phyloP scores from a whole-genome alignment of 306 rosid genomes.

The Vigna trinervia region DNA sequence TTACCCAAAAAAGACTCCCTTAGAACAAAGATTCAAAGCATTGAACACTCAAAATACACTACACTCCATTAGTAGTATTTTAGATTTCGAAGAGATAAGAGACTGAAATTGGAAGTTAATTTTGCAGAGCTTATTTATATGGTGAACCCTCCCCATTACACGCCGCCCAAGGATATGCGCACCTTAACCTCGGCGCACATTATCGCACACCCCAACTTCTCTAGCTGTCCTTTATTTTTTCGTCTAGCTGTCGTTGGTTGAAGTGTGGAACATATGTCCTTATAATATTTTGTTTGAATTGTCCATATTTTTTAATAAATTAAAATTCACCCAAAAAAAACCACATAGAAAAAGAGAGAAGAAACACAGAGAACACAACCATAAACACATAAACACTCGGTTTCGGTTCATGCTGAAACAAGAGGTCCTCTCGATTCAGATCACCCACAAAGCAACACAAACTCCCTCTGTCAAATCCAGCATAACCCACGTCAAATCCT shows the following conservation, averaged over 20 bases:
- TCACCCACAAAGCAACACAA: conserved; percentile 47
- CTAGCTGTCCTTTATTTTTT: conserved; percentile 19
- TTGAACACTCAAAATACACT: not conserved
- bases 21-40: not conserved
- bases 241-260: conserved; percentile 43
- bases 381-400: conserved; percentile 33
- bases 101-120: not conserved
- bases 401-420: conserved; percentile 71
- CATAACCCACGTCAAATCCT: conserved; percentile 74
- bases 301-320: not conserved
- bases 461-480: conserved; percentile 47
- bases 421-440: conserved; percentile 74
- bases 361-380: not conserved
- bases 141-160: conserved; percentile 43
- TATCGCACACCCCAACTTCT: conserved; percentile 40
- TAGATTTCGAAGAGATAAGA: not conserved
- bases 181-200: conserved; percentile 55
- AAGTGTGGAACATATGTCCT: conserved; percentile 42
- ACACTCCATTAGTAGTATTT: not conserved
- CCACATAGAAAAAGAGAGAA: conserved; percentile 8
- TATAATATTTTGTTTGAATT: conserved; percentile 23
- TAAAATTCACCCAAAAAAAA: not conserved
- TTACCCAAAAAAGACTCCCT: not conserved
- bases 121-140: not conserved
- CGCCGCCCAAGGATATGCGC: conserved; percentile 51